These are phyloP conservation scores for Paxillus ammoniavirescens DNA, from an alignment of 768 basidiomycete genomes.

Conservation along the genomic window DNA sequence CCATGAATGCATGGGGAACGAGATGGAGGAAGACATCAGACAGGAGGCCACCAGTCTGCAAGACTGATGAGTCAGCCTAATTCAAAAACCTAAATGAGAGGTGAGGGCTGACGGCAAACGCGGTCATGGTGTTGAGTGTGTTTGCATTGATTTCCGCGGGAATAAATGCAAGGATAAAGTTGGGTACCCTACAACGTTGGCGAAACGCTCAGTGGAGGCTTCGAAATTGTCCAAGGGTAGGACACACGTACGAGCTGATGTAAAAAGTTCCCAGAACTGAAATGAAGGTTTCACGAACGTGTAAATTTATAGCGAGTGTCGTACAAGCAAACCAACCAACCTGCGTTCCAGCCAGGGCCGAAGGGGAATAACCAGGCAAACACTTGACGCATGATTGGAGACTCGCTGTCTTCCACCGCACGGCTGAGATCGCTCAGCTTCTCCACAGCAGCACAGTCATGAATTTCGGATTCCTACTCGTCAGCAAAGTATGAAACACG, in stretches of 20 bases:
- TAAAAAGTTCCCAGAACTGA: constrained; percentile 88
- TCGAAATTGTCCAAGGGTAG: constrained; percentile 9
- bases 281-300: constrained; percentile 20
- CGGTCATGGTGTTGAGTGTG: constrained; percentile 92
- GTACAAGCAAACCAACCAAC: constrained; percentile 28
- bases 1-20: constrained; percentile 90
- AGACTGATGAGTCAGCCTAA: constrained; percentile 17
- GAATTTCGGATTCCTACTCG: constrained; percentile 43
- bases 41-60: constrained; percentile 82
- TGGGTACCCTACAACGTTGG: constrained; percentile 66
- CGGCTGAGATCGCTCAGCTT: constrained; percentile 59
- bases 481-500: constrained; percentile 3
- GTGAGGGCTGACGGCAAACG: constrained; percentile 69
- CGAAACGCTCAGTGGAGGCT: constrained; percentile 17
- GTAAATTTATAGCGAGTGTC: constrained; percentile 4
- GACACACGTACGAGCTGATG: constrained; percentile 82
- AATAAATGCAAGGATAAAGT: constrained; percentile 93
- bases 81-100: constrained; percentile 7
- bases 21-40: constrained; percentile 93
- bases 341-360: constrained; percentile 85
- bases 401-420: constrained; percentile 59
- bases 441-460: constrained; percentile 39
- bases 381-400: constrained; percentile 74
- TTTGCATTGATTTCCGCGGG: constrained; percentile 82
- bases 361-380: constrained; percentile 87